Evolutionary conservation across 2,329 filamentous ascomycete genomes (phyloP), one percentile per base, ranked within the genome.

Genomic region (Ascocoryne sarcoides): DNA sequence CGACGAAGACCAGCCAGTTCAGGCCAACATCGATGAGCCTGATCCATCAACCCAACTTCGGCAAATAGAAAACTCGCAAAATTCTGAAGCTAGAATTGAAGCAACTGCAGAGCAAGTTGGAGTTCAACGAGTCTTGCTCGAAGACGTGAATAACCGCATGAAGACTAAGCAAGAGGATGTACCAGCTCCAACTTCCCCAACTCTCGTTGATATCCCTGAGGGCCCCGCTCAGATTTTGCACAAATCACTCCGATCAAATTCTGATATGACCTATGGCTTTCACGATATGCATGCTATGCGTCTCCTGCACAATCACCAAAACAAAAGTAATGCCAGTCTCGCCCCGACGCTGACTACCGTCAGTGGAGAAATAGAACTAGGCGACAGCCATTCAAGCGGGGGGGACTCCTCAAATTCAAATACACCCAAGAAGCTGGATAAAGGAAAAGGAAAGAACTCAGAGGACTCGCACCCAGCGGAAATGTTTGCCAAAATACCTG

Each of bases 401-500:
- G 23, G 7, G 7, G 23, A 26, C 23, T 26, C 9, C 16, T 26
- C 21, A 10, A 34, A 2, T 34, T 36, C 12, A 39, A 15, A 19
- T 32, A 32, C 30, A 18, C 39, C 31, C 21, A 28, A 18, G 10
- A 47, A 39, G 36, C 23, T 38, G 7, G 40, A 47, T 2, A 56
- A 54, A 37, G 49, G 53, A 10, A 56, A 56, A 43, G 48, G 43
- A 19, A 43, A 48, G 43, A 46, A 47, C 16, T 17, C 40, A 15
- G 44, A 53, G 9, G 45, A 52, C 19, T 14, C 26, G 7, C 10
- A 28, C 16, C 32, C 20, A 10, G 20, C 30, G 8, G 47, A 51
- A 20, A 39, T 57, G 37, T 59, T 58, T 43, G 33, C 51, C 5
- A 60, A 55, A 38, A 39, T 50, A 39, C 44, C 50, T 17, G 42